Percentiles rank a stretch among this genome's conserved stretches.
Evolutionary conservation across 2,329 filamentous ascomycete species (phyloP).

Genomic region (Trichoderma cornu-damae): DNA sequence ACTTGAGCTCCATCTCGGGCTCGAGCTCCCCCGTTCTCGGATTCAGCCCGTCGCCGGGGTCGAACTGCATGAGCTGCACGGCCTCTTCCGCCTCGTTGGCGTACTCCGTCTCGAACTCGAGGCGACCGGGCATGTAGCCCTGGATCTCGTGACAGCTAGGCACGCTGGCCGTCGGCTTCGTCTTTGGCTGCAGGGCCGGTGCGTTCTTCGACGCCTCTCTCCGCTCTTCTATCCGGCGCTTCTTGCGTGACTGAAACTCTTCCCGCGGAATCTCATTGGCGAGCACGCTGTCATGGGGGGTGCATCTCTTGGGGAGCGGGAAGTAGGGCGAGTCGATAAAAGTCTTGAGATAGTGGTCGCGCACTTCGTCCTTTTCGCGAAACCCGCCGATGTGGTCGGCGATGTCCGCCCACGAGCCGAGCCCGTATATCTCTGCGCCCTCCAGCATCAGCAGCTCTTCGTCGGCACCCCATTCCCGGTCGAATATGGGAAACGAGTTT

Average conservation of each 20-base stretch:
- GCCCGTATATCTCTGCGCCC: slow-evolving; percentile 89
- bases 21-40: slow-evolving; percentile 78
- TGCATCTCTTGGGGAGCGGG: slow-evolving; percentile 80
- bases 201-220: slow-evolving; percentile 83
- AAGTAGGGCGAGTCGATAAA: slow-evolving; percentile 82
- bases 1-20: slow-evolving; percentile 93
- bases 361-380: slow-evolving; percentile 88
- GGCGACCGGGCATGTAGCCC: slow-evolving; percentile 94
- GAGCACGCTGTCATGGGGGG: slow-evolving; percentile 72
- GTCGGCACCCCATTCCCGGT: slow-evolving; percentile 92
- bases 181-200: slow-evolving; percentile 78
- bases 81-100: slow-evolving; percentile 98
- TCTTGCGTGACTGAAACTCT: slow-evolving; percentile 89
- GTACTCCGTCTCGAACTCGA: slow-evolving; percentile 97
- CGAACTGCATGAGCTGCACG: slow-evolving; percentile 97
- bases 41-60: slow-evolving; percentile 90
- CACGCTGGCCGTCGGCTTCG: slow-evolving; percentile 92
- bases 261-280: slow-evolving; percentile 79
- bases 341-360: slow-evolving; percentile 85
- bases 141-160: slow-evolving; percentile 97
- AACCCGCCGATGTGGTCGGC: slow-evolving; percentile 97
- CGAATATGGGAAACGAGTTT: slow-evolving; percentile 95
- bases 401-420: slow-evolving; percentile 97
- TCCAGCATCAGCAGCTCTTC: slow-evolving; percentile 92
- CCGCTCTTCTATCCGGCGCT: slow-evolving; percentile 84